These are phyloP conservation scores for Apiospora saccharicola DNA, from an alignment of 2,329 filamentous ascomycete genomes.

Conservation along the genomic window DNA sequence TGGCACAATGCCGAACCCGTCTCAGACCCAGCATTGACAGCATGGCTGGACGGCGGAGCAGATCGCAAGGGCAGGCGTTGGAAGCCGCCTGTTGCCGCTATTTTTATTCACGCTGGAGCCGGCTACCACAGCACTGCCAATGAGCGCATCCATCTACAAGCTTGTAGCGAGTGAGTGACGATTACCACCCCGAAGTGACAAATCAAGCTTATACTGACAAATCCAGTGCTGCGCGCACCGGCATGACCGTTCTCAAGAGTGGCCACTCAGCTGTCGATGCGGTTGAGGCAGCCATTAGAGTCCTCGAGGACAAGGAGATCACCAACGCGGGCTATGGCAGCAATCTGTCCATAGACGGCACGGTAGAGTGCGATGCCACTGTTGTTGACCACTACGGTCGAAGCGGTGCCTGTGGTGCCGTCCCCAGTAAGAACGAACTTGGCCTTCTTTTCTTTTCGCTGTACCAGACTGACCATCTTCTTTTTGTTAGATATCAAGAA, in stretches of 20 bases:
- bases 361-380: constrained; percentile 93
- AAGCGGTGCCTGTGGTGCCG: constrained; percentile 92
- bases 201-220: constrained; percentile 21
- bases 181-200: not conserved
- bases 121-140: constrained; percentile 92
- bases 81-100: constrained; percentile 60
- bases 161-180: constrained; percentile 80
- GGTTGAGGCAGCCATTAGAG: constrained; percentile 85
- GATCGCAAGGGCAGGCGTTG: constrained; percentile 48
- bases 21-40: constrained; percentile 23
- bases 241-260: constrained; percentile 80
- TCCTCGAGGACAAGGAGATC: constrained; percentile 92
- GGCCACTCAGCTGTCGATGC: constrained; percentile 87
- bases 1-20: constrained; percentile 2
- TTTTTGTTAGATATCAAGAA: constrained; percentile 79
- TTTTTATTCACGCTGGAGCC: constrained; percentile 95
- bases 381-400: constrained; percentile 90
- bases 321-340: constrained; percentile 97
- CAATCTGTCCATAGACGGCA: constrained; percentile 88
- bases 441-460: not conserved
- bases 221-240: constrained; percentile 78
- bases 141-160: constrained; percentile 82
- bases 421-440: constrained; percentile 75
- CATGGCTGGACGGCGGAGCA: constrained; percentile 48
- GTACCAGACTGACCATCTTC: not conserved